phyloP scores from a whole-genome alignment of 306 rosid genomes.

The Purshia tridentata region DNA sequence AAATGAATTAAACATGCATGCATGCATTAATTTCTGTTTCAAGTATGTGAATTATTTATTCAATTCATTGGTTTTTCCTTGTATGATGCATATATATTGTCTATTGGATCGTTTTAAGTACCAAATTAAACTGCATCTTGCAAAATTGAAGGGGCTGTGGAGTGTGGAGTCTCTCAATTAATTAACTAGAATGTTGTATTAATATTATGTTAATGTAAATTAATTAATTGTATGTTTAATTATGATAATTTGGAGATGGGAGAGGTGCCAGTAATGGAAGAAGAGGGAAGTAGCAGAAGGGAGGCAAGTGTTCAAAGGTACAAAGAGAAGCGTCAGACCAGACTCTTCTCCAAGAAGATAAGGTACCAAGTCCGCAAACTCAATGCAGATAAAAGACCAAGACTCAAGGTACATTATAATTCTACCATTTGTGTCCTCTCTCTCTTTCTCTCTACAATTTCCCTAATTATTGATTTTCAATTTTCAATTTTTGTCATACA shows the following conservation, averaged over 20 bases:
- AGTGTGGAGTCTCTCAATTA: background rate
- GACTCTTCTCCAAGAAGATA: slow-evolving; percentile 91
- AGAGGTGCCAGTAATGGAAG: slow-evolving; percentile 74
- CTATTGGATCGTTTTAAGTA: background rate
- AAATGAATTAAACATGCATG: too few species aligned
- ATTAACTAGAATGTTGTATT: background rate
- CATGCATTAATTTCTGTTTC: background rate
- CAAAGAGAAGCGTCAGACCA: slow-evolving; percentile 74
- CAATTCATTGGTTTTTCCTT: background rate
- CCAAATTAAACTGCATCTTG: background rate
- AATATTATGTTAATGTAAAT: background rate
- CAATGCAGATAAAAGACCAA: slow-evolving; percentile 88
- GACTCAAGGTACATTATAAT: slow-evolving; percentile 55
- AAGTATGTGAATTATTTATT: background rate
- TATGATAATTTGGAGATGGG: slow-evolving; percentile 50
- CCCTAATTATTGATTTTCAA: slow-evolving; percentile 13
- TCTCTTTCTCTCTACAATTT: slow-evolving; percentile 8
- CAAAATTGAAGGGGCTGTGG: background rate
- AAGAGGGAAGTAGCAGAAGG: slow-evolving; percentile 58
- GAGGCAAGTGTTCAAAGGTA: slow-evolving; percentile 80
- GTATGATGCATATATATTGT: background rate
- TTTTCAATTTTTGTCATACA: background rate
- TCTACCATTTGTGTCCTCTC: background rate
- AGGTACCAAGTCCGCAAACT: slow-evolving; percentile 86
- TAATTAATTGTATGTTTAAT: background rate